Percentiles rank a stretch among this genome's conserved stretches.
phyloP scores from a whole-genome alignment of 2,329 filamentous ascomycete species.

The Fusarium concolor region DNA sequence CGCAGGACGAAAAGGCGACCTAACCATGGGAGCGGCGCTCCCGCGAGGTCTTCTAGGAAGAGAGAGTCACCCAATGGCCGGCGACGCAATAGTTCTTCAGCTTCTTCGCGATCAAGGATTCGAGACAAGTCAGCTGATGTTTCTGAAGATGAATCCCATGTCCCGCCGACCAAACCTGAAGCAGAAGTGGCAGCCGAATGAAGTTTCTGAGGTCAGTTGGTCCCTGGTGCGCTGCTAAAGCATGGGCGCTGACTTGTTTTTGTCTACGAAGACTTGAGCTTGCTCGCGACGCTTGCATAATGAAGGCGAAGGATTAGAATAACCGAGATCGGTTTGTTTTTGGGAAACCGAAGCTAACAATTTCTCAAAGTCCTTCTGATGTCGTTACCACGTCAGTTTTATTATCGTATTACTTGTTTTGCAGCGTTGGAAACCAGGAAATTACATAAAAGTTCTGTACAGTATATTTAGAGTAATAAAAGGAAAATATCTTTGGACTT shows the following conservation, averaged over 20 bases:
- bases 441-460: slow-evolving; percentile 6
- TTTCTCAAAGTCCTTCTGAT: slow-evolving; percentile 17
- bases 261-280: not conserved
- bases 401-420: slow-evolving; percentile 13
- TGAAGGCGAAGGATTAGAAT: slow-evolving; percentile 31
- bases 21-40: slow-evolving; percentile 21
- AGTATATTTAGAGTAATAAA: slow-evolving; percentile 8
- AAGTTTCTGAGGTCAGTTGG: slow-evolving; percentile 44
- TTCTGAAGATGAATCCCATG: slow-evolving; percentile 52
- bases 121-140: slow-evolving; percentile 68
- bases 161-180: slow-evolving; percentile 34
- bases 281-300: not conserved
- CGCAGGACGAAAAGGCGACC: slow-evolving; percentile 33
- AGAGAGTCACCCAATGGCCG: slow-evolving; percentile 44
- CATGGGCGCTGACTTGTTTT: slow-evolving; percentile 17
- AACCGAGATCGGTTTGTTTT: slow-evolving; percentile 12
- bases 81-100: slow-evolving; percentile 64
- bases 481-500: not conserved
- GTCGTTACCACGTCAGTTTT: slow-evolving; percentile 1
- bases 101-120: slow-evolving; percentile 62
- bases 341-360: slow-evolving; percentile 33
- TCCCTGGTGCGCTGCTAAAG: not conserved
- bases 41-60: slow-evolving; percentile 21
- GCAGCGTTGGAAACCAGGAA: slow-evolving; percentile 12
- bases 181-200: slow-evolving; percentile 22